Evolutionary conservation across 108 stramenopile genomes (phyloP).

Genomic region (Seminavis robusta): DNA sequence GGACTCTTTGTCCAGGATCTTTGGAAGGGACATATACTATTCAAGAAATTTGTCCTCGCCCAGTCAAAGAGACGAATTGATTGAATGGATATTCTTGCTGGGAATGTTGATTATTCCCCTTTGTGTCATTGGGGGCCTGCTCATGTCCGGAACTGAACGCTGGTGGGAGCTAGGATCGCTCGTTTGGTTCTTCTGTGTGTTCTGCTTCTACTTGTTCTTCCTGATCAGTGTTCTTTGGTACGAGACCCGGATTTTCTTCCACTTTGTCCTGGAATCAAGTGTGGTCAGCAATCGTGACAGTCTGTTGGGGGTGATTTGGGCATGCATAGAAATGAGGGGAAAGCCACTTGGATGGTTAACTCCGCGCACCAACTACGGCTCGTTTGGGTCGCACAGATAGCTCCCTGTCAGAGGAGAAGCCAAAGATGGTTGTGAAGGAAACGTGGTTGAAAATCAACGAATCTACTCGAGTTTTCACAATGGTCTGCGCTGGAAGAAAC

Average conservation of each 20-base stretch:
- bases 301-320: neutral
- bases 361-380: neutral
- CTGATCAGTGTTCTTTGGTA: conserved; percentile 31
- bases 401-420: conserved; percentile 5
- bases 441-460: conserved; percentile 1
- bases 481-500: neutral
- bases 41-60: conserved; percentile 25
- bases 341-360: neutral
- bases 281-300: neutral
- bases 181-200: conserved; percentile 39
- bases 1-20: too few relatives aligned
- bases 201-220: conserved; percentile 30
- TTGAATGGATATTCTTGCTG: conserved; percentile 34
- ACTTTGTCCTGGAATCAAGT: conserved; percentile 34
- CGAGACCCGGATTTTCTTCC: too few relatives aligned
- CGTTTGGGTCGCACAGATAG: conserved; percentile 4
- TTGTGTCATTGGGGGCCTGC: conserved; percentile 18
- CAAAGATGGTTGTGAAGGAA: conserved; percentile 1
- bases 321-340: too few relatives aligned
- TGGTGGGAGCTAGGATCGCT: conserved; percentile 52
- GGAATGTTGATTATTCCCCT: conserved; percentile 54
- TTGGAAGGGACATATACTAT: too few relatives aligned
- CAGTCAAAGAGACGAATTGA: too few relatives aligned
- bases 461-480: too few relatives aligned
- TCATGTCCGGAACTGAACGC: conserved; percentile 32